These are phyloP conservation scores for Microbotryomycetes sp. DNA, from an alignment of 1,284 basidiomycete genomes.

Conservation along the genomic window DNA sequence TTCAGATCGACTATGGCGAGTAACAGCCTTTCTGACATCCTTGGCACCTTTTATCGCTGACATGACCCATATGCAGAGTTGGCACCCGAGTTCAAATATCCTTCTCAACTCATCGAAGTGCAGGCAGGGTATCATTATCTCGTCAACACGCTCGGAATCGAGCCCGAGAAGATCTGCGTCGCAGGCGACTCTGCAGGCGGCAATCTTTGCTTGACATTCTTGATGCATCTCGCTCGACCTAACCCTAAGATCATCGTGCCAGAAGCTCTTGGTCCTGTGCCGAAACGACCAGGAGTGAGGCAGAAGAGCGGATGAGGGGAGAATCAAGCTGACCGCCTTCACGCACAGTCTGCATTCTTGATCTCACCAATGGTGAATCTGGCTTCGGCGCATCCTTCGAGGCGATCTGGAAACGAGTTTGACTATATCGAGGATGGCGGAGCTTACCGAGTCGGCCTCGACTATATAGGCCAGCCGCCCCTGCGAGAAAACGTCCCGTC, in stretches of 20 bases:
- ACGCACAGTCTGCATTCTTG: constrained; percentile 15
- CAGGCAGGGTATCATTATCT: constrained; percentile 57
- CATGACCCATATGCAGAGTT: constrained; percentile 9
- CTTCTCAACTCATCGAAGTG: constrained; percentile 56
- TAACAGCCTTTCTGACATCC: no score
- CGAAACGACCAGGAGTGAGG: constrained; percentile 10
- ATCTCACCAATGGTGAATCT: constrained; percentile 22
- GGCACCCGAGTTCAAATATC: constrained; percentile 38
- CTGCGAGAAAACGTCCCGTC: neutral
- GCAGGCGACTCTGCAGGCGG: constrained; percentile 65
- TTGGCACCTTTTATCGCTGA: no score
- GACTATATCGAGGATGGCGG: constrained; percentile 9
- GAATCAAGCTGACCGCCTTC: no score
- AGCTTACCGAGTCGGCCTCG: constrained; percentile 12
- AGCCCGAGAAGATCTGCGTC: constrained; percentile 54
- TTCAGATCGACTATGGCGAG: constrained; percentile 20
- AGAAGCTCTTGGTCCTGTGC: constrained; percentile 3
- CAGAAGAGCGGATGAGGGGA: neutral
- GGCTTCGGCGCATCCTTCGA: neutral
- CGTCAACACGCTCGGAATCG: constrained; percentile 46
- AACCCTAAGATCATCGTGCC: constrained; percentile 12
- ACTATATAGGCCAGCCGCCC: constrained; percentile 16
- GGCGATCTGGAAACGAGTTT: constrained; percentile 1
- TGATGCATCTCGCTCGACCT: constrained; percentile 17
- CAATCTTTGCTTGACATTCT: constrained; percentile 47